Evolutionary conservation across 1,284 basidiomycete genomes (phyloP), one percentile per base, ranked within the genome.

Genomic region (Microbotryum scabiosae): DNA sequence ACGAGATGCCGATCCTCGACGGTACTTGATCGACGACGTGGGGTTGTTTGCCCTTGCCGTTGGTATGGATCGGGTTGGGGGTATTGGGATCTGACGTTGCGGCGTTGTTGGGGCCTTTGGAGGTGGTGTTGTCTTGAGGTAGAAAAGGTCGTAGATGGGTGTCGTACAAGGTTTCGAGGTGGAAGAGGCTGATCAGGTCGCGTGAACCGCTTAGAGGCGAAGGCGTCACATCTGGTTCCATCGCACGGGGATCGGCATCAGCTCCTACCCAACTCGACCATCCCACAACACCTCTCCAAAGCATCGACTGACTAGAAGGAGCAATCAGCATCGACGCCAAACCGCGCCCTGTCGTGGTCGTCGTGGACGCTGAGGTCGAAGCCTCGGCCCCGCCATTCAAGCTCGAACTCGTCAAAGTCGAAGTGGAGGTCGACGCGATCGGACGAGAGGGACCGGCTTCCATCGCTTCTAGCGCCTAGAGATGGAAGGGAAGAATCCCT

Each of bases 81-180:
- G 36, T 20, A 12, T n/a, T 32, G 23, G 50, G 41, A 12, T 21
- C 30, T 10, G 7, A 20, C 8, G n/a, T 30, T 14, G 41, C 7
- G 30, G 30, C 12, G 45, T 26, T 20, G 41, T 21, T 44, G 53
- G 10, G 43, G 48, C 20, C 25, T 47, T 44, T 6, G 32, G 30
- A 36, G 51, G 56, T 25, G 51, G 56, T 25, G 56, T 2, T 16
- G 49, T 51, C 43, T 5, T 60, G 67, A 25, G 59, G 51, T 16
- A 70, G 53, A 58, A 68, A 71, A 3, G 67, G 70, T 20, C 67
- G 51, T 14, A 70, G 57, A 51, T 61, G 65, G 20, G 63, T 64
- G 55, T 71, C 63, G 59, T 71, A 71, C n/a, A 61, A 18, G 10
- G 59, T 28, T 3, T 45, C 50, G 50, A 71, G 63, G 26, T 57